These are phyloP conservation scores for Fusarium zealandicum DNA, from an alignment of 2,329 filamentous ascomycete species.

Conservation along the genomic window DNA sequence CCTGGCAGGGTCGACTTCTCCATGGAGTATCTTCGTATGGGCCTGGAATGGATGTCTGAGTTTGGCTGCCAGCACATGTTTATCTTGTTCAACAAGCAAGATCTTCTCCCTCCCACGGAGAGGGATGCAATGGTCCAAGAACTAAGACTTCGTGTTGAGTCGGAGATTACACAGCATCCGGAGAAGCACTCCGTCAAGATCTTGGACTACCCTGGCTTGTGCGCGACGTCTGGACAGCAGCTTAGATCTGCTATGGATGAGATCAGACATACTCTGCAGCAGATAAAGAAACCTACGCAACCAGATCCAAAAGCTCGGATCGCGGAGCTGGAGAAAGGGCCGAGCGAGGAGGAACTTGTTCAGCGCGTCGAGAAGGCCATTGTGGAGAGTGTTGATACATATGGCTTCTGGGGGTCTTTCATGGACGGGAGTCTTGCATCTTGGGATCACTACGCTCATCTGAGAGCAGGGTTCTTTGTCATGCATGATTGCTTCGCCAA, in stretches of 20 bases:
- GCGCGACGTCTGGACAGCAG: conserved; percentile 22
- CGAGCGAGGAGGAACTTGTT: conserved; percentile 24
- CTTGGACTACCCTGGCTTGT: conserved; percentile 38
- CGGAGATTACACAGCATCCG: conserved; percentile 18
- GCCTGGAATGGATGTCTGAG: conserved; percentile 29
- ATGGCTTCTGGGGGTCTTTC: conserved; percentile 42
- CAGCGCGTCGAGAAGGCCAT: conserved; percentile 15
- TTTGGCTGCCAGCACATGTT: conserved; percentile 38
- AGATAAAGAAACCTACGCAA: background rate
- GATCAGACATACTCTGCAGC: conserved; percentile 23
- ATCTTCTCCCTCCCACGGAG: conserved; percentile 32
- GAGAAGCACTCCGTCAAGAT: conserved; percentile 25
- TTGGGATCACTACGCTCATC: conserved; percentile 47
- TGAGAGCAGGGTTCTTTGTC: conserved; percentile 45
- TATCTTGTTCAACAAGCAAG: conserved; percentile 46
- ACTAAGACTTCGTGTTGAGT: conserved; percentile 13
- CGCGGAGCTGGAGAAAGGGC: conserved; percentile 12
- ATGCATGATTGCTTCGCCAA: conserved; percentile 39
- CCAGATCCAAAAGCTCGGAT: conserved; percentile 8
- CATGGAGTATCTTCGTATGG: conserved; percentile 38
- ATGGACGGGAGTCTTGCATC: conserved; percentile 36
- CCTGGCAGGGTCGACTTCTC: conserved; percentile 36
- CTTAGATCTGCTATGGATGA: conserved; percentile 23
- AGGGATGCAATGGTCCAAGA: conserved; percentile 25
- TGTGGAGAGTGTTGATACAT: conserved; percentile 2